phyloP scores from a whole-genome alignment of 2,329 filamentous ascomycete species.

The Aureobasidium sp. region DNA sequence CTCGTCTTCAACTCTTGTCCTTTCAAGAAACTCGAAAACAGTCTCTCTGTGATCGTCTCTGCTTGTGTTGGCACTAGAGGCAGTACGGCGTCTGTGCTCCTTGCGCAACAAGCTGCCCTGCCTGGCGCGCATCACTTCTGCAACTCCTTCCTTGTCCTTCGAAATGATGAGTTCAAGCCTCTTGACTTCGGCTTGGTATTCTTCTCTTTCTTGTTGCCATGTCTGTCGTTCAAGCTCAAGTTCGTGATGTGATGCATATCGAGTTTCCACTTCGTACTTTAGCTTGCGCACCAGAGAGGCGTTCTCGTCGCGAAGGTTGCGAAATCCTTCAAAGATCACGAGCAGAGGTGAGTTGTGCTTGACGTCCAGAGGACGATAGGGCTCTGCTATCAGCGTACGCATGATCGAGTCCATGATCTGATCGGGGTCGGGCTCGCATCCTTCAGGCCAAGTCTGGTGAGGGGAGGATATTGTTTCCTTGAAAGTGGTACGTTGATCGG shows the following conservation, averaged over 20 bases:
- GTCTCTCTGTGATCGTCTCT: slow-evolving; percentile 24
- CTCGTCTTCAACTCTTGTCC: slow-evolving; percentile 23
- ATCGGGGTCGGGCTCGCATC: slow-evolving; percentile 7
- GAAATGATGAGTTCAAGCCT: slow-evolving; percentile 40
- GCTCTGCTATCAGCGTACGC: slow-evolving; percentile 25
- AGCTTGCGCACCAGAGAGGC: slow-evolving; percentile 25
- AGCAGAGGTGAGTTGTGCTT: slow-evolving; percentile 34
- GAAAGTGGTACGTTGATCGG: not conserved
- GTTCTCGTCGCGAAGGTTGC: slow-evolving; percentile 31
- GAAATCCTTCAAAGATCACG: slow-evolving; percentile 38
- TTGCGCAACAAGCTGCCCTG: slow-evolving; percentile 33
- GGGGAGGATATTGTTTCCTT: not conserved
- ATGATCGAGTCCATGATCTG: slow-evolving; percentile 28
- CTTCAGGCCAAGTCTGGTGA: not conserved
- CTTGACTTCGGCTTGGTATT: slow-evolving; percentile 37
- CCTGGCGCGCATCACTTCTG: slow-evolving; percentile 35
- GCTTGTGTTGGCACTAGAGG: slow-evolving; percentile 15
- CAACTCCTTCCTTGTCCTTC: slow-evolving; percentile 36
- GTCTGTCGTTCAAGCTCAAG: slow-evolving; percentile 26
- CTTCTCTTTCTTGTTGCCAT: slow-evolving; percentile 29
- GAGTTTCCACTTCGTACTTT: slow-evolving; percentile 24
- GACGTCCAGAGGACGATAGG: slow-evolving; percentile 24
- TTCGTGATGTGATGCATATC: slow-evolving; percentile 19
- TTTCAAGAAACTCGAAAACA: slow-evolving; percentile 29
- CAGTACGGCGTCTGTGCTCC: slow-evolving; percentile 17